These are phyloP conservation scores for Proliferodiscus dingleyae DNA, from an alignment of 2,329 filamentous ascomycete species.

Conservation along the genomic window DNA sequence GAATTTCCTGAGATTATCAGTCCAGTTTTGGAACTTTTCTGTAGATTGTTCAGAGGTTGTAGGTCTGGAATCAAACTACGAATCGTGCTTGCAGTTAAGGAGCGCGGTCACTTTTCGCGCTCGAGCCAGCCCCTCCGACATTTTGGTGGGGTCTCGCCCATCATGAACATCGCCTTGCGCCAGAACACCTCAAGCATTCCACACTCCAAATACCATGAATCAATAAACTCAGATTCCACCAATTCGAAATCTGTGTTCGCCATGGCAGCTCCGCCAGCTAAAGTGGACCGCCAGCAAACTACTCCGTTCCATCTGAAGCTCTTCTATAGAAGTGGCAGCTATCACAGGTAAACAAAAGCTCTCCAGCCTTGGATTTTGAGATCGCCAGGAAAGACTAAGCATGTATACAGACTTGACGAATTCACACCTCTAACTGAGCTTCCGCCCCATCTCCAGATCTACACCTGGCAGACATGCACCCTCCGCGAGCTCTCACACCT, in stretches of 20 bases:
- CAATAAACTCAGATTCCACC: slow-evolving; percentile 7
- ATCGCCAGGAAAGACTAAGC: neutral
- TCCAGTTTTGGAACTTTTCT: too few species aligned
- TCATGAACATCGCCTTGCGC: slow-evolving; percentile 11
- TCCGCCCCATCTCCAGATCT: slow-evolving; percentile 68
- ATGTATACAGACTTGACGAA: slow-evolving; percentile 57
- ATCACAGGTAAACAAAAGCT: slow-evolving; percentile 57
- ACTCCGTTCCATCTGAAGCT: slow-evolving; percentile 82
- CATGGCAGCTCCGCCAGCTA: slow-evolving; percentile 34
- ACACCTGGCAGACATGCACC: slow-evolving; percentile 81
- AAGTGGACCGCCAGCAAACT: slow-evolving; percentile 63
- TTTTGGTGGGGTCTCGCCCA: too few species aligned
- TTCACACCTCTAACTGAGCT: slow-evolving; percentile 53
- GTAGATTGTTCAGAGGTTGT: too few species aligned
- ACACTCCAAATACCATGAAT: slow-evolving; percentile 8
- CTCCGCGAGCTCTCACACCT: slow-evolving; percentile 76
- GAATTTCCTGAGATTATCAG: too few species aligned
- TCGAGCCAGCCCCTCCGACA: too few species aligned
- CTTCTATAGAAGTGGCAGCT: slow-evolving; percentile 71
- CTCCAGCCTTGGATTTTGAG: slow-evolving; percentile 6
- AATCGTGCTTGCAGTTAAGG: too few species aligned
- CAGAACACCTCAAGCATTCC: slow-evolving; percentile 8
- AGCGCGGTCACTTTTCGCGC: too few species aligned
- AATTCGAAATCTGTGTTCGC: slow-evolving; percentile 11
- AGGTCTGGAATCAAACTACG: too few species aligned